A percentile compares a stretch with the other conserved stretches of the same genome.
Conservation (phyloP, 148 eudicot species). For the Arctostaphylos glauca region DNA sequence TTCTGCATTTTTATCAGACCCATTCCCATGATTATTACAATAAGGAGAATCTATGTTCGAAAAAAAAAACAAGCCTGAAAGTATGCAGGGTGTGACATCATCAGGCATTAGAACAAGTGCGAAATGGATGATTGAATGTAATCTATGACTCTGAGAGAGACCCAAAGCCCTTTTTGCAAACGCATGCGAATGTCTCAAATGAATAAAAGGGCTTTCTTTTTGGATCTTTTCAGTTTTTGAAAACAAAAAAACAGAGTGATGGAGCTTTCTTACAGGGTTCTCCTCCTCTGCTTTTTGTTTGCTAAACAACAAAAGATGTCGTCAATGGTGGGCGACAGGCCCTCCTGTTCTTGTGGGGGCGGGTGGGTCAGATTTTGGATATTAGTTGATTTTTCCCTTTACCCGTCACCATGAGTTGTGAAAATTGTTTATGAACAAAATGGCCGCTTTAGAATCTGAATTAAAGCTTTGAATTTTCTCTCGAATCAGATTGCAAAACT, state of each 20-base stretch:
- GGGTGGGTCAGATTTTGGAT: neutral
- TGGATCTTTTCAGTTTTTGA: neutral
- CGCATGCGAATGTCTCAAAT: neutral
- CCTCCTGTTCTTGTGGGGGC: neutral
- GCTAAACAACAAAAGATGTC: conserved; percentile 13
- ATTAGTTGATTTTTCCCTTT: neutral
- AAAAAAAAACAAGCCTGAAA: neutral
- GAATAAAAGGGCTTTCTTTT: neutral
- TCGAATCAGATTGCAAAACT: too few relatives aligned
- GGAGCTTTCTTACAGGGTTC: neutral
- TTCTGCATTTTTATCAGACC: neutral
- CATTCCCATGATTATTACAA: neutral
- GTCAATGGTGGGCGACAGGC: neutral
- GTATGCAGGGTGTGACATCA: neutral
- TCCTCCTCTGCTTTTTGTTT: conserved; percentile 9
- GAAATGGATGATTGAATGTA: neutral
- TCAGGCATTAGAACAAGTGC: neutral
- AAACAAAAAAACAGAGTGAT: neutral
- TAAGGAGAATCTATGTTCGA: neutral
- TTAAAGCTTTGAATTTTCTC: too few relatives aligned
- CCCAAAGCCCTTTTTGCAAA: neutral
- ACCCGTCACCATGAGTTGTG: neutral
- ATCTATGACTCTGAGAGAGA: neutral
- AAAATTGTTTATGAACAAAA: neutral
- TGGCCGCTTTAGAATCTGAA: neutral